Percentiles rank a stretch among this genome's conserved stretches.
These are phyloP conservation scores for Filosporella fistucella DNA, from an alignment of 495 filamentous ascomycete genomes.

Conservation along the genomic window DNA sequence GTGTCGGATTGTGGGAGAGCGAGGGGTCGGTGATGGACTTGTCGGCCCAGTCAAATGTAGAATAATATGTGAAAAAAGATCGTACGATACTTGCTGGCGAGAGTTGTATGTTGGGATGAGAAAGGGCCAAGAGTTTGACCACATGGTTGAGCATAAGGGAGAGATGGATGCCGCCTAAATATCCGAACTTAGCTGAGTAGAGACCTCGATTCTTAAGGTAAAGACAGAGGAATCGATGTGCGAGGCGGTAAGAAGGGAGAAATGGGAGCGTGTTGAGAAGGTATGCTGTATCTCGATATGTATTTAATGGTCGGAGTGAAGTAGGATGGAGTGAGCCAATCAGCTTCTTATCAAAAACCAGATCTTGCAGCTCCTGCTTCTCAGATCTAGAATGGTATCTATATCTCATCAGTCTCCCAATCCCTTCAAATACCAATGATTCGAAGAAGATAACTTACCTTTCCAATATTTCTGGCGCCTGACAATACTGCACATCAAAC, in stretches of 20 bases:
- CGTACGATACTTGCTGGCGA: conserved; percentile 37
- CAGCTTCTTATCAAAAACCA: conserved; percentile 28
- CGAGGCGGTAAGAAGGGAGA: conserved; percentile 41
- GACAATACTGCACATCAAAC: conserved; percentile 57
- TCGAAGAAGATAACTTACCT: conserved; percentile 15
- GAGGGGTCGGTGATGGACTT: conserved; percentile 46
- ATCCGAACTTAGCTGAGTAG: conserved; percentile 53
- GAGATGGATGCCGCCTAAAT: conserved; percentile 53
- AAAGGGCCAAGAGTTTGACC: conserved; percentile 41
- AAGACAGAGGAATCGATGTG: conserved; percentile 45
- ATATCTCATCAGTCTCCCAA: background rate
- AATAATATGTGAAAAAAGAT: conserved; percentile 56
- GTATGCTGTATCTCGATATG: conserved; percentile 48
- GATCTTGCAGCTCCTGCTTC: background rate
- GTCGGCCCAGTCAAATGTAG: conserved; percentile 45
- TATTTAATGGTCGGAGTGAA: conserved; percentile 49
- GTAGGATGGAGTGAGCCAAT: conserved; percentile 42
- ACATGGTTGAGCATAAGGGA: conserved; percentile 48
- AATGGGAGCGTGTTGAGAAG: conserved; percentile 48
- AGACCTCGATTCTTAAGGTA: conserved; percentile 54
- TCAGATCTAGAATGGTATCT: conserved; percentile 7
- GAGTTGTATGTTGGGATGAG: conserved; percentile 8
- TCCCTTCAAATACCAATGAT: background rate
- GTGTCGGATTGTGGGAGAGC: conserved; percentile 35
- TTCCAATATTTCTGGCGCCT: conserved; percentile 40